Evolutionary conservation across 176 grass and related monocot genomes (phyloP).

Genomic region (barley (Hordeum vulgare)): MorexV3_pseudomolecules_assembly NC_058522.1:582823293-582823792

Average conservation of each 20-base stretch:
- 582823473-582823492: conserved; percentile 5
- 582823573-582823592: neutral
- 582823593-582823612: neutral
- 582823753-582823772: no score
- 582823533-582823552: no score
- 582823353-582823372: conserved; percentile 46
- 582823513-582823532: neutral
- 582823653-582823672: conserved; percentile 85
- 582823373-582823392: conserved; percentile 43
- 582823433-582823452: conserved; percentile 15
- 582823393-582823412: conserved; percentile 84
- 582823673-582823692: conserved; percentile 87
- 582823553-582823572: neutral
- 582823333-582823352: conserved; percentile 79
- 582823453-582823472: conserved; percentile 45
- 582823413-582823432: conserved; percentile 69
- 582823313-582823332: conserved; percentile 72
- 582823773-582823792: neutral
- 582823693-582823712: conserved; percentile 35
- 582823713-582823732: no score
- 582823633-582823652: conserved; percentile 74
- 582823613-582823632: conserved; percentile 27
- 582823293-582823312: conserved; percentile 19
- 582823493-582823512: conserved; percentile 17
- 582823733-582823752: no score